phyloP scores from a whole-genome alignment of 495 filamentous ascomycete species.

The Talaromyces thailandensis region DNA sequence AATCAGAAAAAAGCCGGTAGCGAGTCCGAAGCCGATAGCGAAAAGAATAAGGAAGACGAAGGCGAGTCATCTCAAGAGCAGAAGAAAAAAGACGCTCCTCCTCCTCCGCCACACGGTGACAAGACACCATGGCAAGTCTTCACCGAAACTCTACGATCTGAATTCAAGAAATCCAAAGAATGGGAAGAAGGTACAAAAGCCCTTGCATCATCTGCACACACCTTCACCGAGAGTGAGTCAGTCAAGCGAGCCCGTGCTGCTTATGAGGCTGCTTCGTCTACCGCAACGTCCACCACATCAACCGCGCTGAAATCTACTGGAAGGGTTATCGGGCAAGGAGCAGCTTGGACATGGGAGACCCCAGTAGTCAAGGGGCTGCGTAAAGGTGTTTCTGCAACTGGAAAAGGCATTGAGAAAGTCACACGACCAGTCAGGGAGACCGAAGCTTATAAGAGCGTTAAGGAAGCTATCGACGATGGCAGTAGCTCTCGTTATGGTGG shows the following conservation, averaged over 20 bases:
- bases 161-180: constrained; percentile 96
- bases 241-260: constrained; percentile 78
- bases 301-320: constrained; percentile 79
- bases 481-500: constrained; percentile 93
- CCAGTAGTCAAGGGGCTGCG: constrained; percentile 86
- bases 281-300: constrained; percentile 60
- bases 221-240: constrained; percentile 92
- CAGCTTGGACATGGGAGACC: constrained; percentile 96
- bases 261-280: constrained; percentile 74
- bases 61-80: constrained; percentile 22
- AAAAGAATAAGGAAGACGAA: constrained; percentile 35
- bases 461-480: constrained; percentile 93
- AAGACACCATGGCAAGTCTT: constrained; percentile 99
- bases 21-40: constrained; percentile 32
- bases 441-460: constrained; percentile 87
- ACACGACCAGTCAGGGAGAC: constrained; percentile 90
- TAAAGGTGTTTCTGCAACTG: constrained; percentile 73
- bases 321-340: constrained; percentile 75
- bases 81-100: constrained; percentile 63
- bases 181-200: constrained; percentile 99
- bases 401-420: constrained; percentile 82
- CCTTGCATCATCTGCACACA: constrained; percentile 73
- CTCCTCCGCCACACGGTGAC: constrained; percentile 90
- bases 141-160: constrained; percentile 81
- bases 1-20: constrained; percentile 38